Conservation (phyloP, 371 early-diverging fungal genomes). For the Mortierella sp. region DNA sequence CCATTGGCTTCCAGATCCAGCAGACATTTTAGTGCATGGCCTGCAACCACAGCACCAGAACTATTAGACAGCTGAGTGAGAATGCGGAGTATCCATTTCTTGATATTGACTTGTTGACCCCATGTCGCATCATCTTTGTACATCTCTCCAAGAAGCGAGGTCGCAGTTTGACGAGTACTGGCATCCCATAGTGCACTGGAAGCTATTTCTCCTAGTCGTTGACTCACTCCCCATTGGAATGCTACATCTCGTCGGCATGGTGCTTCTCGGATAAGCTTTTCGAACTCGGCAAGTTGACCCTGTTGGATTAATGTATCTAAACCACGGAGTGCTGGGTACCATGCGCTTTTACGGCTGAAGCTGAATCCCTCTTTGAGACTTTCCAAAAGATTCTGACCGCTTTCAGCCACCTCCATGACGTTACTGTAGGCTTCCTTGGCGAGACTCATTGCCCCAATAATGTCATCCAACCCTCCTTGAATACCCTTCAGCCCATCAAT, state of each 20-base stretch:
- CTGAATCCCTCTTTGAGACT: slow-evolving; percentile 4
- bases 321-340: slow-evolving; percentile 12
- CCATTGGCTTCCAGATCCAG: no score
- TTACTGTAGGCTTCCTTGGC: no score
- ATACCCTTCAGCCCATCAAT: no score
- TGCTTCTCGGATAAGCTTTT: neutral
- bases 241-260: slow-evolving; percentile 8
- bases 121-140: no score
- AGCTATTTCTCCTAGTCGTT: slow-evolving; percentile 14
- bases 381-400: neutral
- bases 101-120: no score
- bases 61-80: no score
- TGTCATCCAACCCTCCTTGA: no score
- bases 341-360: neutral
- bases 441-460: no score
- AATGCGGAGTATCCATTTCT: no score
- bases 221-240: slow-evolving; percentile 21
- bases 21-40: no score
- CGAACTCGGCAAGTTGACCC: slow-evolving; percentile 12
- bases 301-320: neutral
- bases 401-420: no score
- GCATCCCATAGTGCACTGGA: slow-evolving; percentile 1
- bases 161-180: neutral
- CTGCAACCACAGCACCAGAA: no score
- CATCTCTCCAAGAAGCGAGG: neutral